Base-by-base conservation (phyloP, 805 yeast species). In the Candida chauliodis region DNA sequence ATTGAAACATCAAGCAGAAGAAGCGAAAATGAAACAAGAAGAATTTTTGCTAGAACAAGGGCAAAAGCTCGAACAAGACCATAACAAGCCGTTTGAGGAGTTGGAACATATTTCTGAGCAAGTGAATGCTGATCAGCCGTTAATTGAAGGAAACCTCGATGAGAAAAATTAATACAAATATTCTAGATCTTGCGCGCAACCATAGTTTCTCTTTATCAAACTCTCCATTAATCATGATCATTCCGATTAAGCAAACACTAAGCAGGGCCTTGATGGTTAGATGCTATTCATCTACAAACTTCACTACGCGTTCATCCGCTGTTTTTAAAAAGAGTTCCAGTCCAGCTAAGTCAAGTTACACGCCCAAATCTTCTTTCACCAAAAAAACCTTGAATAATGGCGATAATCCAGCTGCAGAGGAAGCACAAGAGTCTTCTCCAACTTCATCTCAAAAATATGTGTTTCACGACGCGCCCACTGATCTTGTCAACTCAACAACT, bases 401-500 rank as follows among this genome's bases (percentile, higher is more conserved):
- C n/a, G n/a, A n/a, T n/a, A n/a, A n/a, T n/a, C 29, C 35, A 25
- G 19, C 25, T 6, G 32, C 14, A 13, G 30, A 32, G 26, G 41
- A 28, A 25, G 14, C 28, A 9, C 8, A 18, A 33, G 35, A 22
- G 14, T 27, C 34, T 5, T 9, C 8, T 4, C 11, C 25, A 5
- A 7, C 37, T 18, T 18, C 35, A 4, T 4, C 40, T 13, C 27
- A 13, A 29, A 37, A 30, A 17, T 38, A 25, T n/a, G 33, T 21
- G 8, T 34, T 34, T 20, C 42, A 38, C 21, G 38, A 34, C 16
- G 23, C 38, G 14, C 42, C 45, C 15, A 14, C 30, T 13, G 39
- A 33, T n/a, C 20, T 24, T n/a, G 10, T 34, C 5, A 27, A 31
- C 11, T 11, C 30, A 10, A 13, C 18, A 18, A n/a, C n/a, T 14